Base-by-base conservation (phyloP, 495 filamentous ascomycete species). In the Penicillium nucicola region DNA sequence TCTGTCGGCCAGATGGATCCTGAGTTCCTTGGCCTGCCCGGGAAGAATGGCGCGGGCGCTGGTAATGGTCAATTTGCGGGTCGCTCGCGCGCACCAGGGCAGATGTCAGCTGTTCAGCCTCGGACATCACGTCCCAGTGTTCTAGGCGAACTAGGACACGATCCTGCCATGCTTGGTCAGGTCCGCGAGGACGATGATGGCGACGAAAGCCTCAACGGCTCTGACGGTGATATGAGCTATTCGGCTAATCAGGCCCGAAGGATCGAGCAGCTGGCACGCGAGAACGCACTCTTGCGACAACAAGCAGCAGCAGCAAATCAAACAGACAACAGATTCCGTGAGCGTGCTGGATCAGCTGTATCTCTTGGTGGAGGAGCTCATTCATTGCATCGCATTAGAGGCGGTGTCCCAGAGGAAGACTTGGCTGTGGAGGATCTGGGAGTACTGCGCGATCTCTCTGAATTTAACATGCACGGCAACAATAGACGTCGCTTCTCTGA, bases 1-100 rank as follows among this genome's bases (percentile, higher is more conserved):
- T 97, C 92, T 2, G 92, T 96, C 22, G 93, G 93, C 19, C 93
- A 98, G 64, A 68, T 89, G 52, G 91, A 96, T 19, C 79, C 85
- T 6, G 90, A 95, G 40, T 65, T 65, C 31, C 49, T 69, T 49
- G 70, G 53, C 28, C 50, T 75, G 19, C 63, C 80, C 13, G 71
- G 71, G 45, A 70, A 78, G 52, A 55, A 75, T 39, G 62, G 48
- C n/a, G 40, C 48, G 33, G 65, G 42, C 9, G 30, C 47, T 33
- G 37, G 75, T 14, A 61, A 58, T 62, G 25, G 25, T 8, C 64
- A 74, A 56, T 56, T 57, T 66, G 19, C 71, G 59, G 32, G 63
- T 65, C 60, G 74, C 72, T 44, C 69, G 65, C 53, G 80, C 57
- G 70, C 62, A 45, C 78, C 85, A 20, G 72, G 76, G 6, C 80